Evolutionary conservation across 2,329 filamentous ascomycete genomes (phyloP).

Genomic region (Ambrosiella xylebori): DNA sequence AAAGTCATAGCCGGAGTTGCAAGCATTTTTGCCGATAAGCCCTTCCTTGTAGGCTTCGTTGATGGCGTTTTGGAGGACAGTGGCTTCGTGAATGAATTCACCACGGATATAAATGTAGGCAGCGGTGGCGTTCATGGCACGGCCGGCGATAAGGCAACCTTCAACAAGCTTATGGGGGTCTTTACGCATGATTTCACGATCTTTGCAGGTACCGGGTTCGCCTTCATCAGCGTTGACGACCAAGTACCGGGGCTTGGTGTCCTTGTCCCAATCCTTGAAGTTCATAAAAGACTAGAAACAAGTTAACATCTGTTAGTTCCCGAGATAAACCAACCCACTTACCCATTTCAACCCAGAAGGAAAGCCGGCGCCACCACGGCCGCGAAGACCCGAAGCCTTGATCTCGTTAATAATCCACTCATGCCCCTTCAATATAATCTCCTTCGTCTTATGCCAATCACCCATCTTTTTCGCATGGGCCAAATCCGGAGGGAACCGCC

Average conservation of each 20-base stretch:
- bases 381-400: slow-evolving; percentile 88
- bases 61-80: slow-evolving; percentile 83
- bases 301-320: not conserved
- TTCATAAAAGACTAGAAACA: slow-evolving; percentile 85
- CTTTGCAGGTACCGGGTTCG: slow-evolving; percentile 97
- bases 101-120: slow-evolving; percentile 99
- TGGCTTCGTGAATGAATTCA: slow-evolving; percentile 93
- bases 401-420: slow-evolving; percentile 98
- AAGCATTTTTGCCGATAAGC: slow-evolving; percentile 95
- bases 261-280: slow-evolving; percentile 98
- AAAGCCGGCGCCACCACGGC: slow-evolving; percentile 93
- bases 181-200: slow-evolving; percentile 99
- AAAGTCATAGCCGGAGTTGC: slow-evolving; percentile 91
- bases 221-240: slow-evolving; percentile 98
- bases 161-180: slow-evolving; percentile 98
- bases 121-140: slow-evolving; percentile 96
- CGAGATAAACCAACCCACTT: slow-evolving; percentile 23
- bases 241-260: slow-evolving; percentile 84
- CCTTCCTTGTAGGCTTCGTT: slow-evolving; percentile 94
- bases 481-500: slow-evolving; percentile 76
- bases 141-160: slow-evolving; percentile 85
- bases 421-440: slow-evolving; percentile 86
- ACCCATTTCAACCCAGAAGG: slow-evolving; percentile 99
- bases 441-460: slow-evolving; percentile 99
- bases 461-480: slow-evolving; percentile 95